Percentiles rank a stretch among this genome's conserved stretches.
Conservation (phyloP, 169 alveolate genomes). For the Sarcocystis neurona region DNA sequence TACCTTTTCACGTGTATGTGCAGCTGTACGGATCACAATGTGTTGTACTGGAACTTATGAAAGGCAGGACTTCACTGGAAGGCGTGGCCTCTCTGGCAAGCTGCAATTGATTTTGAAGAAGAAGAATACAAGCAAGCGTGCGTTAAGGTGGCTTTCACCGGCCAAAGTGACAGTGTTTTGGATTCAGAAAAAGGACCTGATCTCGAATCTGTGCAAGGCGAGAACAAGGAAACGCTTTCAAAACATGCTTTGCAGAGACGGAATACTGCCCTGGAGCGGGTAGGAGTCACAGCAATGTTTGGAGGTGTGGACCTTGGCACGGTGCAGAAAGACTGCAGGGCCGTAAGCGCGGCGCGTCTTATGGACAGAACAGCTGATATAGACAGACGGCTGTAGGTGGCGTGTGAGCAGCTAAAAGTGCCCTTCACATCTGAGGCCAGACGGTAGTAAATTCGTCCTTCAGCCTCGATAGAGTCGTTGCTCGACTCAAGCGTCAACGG, state of each 20-base stretch:
- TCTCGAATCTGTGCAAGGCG: background rate
- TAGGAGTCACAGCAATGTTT: background rate
- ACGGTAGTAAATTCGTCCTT: too few species aligned
- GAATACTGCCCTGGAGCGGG: background rate
- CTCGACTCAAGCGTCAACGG: background rate
- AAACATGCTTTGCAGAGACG: background rate
- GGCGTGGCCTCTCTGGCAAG: slow-evolving; percentile 66
- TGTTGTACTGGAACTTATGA: too few species aligned
- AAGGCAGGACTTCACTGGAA: slow-evolving; percentile 66
- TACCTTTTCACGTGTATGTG: too few species aligned
- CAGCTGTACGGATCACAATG: too few species aligned
- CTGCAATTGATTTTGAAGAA: slow-evolving; percentile 54
- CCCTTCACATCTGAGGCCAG: too few species aligned
- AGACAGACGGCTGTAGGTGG: background rate
- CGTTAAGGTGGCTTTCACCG: background rate
- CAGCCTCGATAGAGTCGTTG: background rate
- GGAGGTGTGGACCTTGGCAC: too few species aligned
- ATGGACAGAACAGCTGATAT: background rate
- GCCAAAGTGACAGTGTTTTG: background rate
- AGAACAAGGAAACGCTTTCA: background rate
- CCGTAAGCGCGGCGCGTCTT: background rate
- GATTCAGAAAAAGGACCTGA: background rate
- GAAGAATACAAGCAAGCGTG: slow-evolving; percentile 38
- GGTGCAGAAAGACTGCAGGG: background rate
- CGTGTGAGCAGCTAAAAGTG: background rate